phyloP scores from a whole-genome alignment of 1,284 basidiomycete species.

The Ustilago crameri region DNA sequence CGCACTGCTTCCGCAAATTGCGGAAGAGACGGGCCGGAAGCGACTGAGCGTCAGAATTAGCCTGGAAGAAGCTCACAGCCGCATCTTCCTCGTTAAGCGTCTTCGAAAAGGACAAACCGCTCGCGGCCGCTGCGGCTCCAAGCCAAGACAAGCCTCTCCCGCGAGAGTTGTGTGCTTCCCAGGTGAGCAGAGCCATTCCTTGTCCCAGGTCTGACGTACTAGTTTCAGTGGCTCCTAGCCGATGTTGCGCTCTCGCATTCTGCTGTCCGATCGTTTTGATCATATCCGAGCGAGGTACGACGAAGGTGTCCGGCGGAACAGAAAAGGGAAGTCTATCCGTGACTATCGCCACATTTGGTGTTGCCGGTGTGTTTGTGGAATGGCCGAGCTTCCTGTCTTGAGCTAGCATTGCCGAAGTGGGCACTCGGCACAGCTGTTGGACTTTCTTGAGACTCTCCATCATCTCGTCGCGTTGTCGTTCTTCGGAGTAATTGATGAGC shows the following conservation, averaged over 20 bases:
- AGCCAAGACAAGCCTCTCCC: slow-evolving; percentile 46
- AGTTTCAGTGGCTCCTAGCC: slow-evolving; percentile 10
- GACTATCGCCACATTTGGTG: slow-evolving; percentile 3
- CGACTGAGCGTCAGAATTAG: slow-evolving; percentile 39
- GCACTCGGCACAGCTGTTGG: slow-evolving; percentile 28
- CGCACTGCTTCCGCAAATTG: slow-evolving; percentile 27
- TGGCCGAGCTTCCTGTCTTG: slow-evolving; percentile 23
- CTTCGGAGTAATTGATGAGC: slow-evolving; percentile 44
- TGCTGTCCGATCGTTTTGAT: slow-evolving; percentile 32
- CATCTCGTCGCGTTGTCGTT: slow-evolving; percentile 44
- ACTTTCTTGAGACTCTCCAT: slow-evolving; percentile 45
- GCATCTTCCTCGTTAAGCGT: slow-evolving; percentile 39
- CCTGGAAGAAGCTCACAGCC: slow-evolving; percentile 33
- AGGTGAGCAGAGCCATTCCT: slow-evolving; percentile 37
- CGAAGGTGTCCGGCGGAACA: slow-evolving; percentile 37
- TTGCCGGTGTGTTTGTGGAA: slow-evolving; percentile 11
- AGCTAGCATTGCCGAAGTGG: slow-evolving; percentile 37
- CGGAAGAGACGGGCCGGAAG: slow-evolving; percentile 39
- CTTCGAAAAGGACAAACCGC: slow-evolving; percentile 34
- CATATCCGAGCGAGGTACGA: slow-evolving; percentile 39
- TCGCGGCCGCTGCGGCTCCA: slow-evolving; percentile 40
- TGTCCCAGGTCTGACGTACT: slow-evolving; percentile 28
- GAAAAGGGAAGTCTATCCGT: not conserved
- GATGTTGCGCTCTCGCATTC: slow-evolving; percentile 30
- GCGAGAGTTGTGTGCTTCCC: slow-evolving; percentile 43